phyloP scores from a whole-genome alignment of 2,329 filamentous ascomycete genomes.

The Corynespora cassiicola region DNA sequence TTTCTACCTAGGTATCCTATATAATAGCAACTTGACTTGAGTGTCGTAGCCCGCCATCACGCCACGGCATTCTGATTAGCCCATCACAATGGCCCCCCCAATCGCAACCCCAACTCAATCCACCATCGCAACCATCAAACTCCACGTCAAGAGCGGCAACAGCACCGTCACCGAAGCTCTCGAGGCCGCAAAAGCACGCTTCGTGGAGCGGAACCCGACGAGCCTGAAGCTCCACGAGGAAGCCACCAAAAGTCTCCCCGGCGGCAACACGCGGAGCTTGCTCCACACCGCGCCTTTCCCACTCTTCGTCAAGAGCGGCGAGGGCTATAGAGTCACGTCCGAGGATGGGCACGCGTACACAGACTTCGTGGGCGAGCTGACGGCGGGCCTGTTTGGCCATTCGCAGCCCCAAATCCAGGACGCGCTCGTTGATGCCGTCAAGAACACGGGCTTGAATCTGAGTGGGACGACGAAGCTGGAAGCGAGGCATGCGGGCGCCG shows the following conservation, averaged over 20 bases:
- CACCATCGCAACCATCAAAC: slow-evolving; percentile 13
- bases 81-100: slow-evolving; percentile 17
- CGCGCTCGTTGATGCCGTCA: slow-evolving; percentile 26
- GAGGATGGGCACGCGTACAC: slow-evolving; percentile 41
- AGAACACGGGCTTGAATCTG: slow-evolving; percentile 41
- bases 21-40: too few relatives aligned
- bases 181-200: slow-evolving; percentile 22
- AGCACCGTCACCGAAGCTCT: slow-evolving; percentile 18
- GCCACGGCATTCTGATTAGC: too few relatives aligned
- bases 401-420: slow-evolving; percentile 33
- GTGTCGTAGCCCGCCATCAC: too few relatives aligned
- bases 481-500: slow-evolving; percentile 21
- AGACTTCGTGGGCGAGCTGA: slow-evolving; percentile 36
- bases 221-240: slow-evolving; percentile 35
- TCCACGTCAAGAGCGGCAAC: slow-evolving; percentile 14
- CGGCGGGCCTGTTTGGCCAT: slow-evolving; percentile 35
- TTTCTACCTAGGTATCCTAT: too few relatives aligned
- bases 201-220: slow-evolving; percentile 22
- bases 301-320: slow-evolving; percentile 37
- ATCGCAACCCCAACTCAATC: slow-evolving; percentile 3
- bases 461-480: slow-evolving; percentile 30
- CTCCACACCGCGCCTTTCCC: slow-evolving; percentile 47
- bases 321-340: slow-evolving; percentile 29
- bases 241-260: slow-evolving; percentile 39
- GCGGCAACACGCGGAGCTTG: slow-evolving; percentile 47